Percentiles rank a stretch among this genome's conserved stretches.
Evolutionary conservation across 805 yeast species (phyloP).

Genomic region (Kuraishia piskuri): DNA sequence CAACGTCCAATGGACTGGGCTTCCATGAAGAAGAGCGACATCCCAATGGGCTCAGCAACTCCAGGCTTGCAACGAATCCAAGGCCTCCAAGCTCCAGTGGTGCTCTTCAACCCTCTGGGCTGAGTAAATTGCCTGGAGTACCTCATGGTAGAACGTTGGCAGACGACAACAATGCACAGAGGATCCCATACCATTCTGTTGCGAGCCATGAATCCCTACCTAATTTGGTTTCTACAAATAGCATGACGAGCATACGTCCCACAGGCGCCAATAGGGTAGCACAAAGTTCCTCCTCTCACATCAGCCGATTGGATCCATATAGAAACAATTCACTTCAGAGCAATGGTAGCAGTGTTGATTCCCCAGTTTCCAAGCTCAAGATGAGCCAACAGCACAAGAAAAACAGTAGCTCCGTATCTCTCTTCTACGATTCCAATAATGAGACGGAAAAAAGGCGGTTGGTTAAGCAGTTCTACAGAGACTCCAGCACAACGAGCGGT

Average conservation of each 20-base stretch:
- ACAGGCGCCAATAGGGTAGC: not conserved
- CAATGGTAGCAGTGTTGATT: not conserved
- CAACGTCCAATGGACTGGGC: not conserved
- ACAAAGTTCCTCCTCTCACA: conserved; percentile 4
- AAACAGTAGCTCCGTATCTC: conserved; percentile 1
- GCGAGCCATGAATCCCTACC: not conserved
- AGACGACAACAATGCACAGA: not conserved
- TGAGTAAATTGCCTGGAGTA: not conserved
- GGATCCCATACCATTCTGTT: not conserved
- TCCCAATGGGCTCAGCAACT: not conserved
- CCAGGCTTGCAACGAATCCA: not conserved
- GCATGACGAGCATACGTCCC: not conserved
- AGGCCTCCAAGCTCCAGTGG: not conserved
- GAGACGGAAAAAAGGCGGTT: conserved; percentile 6
- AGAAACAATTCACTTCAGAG: conserved; percentile 1
- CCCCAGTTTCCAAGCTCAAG: not conserved
- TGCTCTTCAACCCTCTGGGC: not conserved
- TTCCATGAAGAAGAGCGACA: not conserved
- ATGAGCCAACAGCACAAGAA: not conserved
- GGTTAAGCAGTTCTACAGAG: conserved; percentile 8
- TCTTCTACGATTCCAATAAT: not conserved
- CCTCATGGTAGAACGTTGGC: not conserved
- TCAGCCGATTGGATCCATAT: conserved; percentile 3
- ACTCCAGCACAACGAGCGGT: not conserved
- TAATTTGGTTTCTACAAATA: not conserved